A percentile compares a stretch with the other conserved stretches of the same genome.
Evolutionary conservation across 2,329 filamentous ascomycete species (phyloP).

Genomic region (Bipolaris gigantea): DNA sequence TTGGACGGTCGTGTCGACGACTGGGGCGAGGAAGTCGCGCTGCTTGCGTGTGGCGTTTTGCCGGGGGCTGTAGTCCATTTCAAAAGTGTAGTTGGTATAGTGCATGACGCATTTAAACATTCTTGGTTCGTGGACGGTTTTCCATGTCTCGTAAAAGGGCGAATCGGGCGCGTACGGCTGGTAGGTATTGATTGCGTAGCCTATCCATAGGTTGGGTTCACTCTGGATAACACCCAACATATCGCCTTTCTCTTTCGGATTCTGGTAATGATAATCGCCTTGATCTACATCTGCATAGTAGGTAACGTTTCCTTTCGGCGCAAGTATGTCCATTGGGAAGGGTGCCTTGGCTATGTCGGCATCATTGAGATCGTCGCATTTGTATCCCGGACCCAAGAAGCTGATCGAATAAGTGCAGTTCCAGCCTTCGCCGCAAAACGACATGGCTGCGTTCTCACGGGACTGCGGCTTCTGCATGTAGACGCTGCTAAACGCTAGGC

Average conservation of each 20-base stretch:
- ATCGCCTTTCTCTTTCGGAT: conserved; percentile 27
- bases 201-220: conserved; percentile 44
- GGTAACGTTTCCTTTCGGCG: conserved; percentile 36
- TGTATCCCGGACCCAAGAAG: conserved; percentile 43
- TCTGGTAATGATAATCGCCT: conserved; percentile 36
- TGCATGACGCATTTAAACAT: conserved; percentile 43
- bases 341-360: conserved; percentile 21
- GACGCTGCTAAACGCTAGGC: conserved; percentile 35
- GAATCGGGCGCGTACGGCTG: conserved; percentile 26
- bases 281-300: conserved; percentile 38
- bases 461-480: conserved; percentile 39
- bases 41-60: conserved; percentile 28
- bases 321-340: conserved; percentile 35
- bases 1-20: conserved; percentile 36
- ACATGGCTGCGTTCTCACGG: conserved; percentile 25
- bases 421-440: conserved; percentile 38
- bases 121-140: conserved; percentile 35
- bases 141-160: conserved; percentile 33
- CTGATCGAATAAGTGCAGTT: conserved; percentile 43
- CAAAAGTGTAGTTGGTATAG: conserved; percentile 43
- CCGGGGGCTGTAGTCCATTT: conserved; percentile 33
- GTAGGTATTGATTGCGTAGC: conserved; percentile 37
- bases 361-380: conserved; percentile 36
- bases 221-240: conserved; percentile 38
- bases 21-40: conserved; percentile 34